Evolutionary conservation across 2,329 filamentous ascomycete genomes (phyloP).

Genomic region (Aspergillus sp.): DNA sequence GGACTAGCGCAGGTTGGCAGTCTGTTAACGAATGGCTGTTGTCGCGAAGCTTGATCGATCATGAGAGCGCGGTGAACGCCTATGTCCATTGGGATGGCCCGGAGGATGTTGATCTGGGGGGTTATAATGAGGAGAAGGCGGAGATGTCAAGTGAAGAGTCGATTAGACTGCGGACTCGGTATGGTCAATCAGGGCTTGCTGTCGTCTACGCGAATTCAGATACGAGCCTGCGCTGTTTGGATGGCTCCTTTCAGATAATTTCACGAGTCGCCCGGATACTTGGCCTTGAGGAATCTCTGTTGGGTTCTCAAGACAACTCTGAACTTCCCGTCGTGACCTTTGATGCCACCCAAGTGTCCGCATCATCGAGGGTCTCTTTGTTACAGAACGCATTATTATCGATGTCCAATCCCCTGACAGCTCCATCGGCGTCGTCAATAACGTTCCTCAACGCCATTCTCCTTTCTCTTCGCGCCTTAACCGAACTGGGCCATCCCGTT

Average conservation of each 20-base stretch:
- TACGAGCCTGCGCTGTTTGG: slow-evolving; percentile 44
- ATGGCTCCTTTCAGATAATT: slow-evolving; percentile 49
- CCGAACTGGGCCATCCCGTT: slow-evolving; percentile 36
- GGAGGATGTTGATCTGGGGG: slow-evolving; percentile 57
- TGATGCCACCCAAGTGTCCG: slow-evolving; percentile 29
- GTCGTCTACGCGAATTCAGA: slow-evolving; percentile 55
- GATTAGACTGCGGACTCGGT: slow-evolving; percentile 45
- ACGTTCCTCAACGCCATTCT: slow-evolving; percentile 41
- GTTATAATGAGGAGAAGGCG: slow-evolving; percentile 44
- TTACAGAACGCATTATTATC: slow-evolving; percentile 41
- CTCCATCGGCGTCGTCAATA: slow-evolving; percentile 36
- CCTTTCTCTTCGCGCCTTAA: slow-evolving; percentile 38
- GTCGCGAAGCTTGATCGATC: slow-evolving; percentile 49
- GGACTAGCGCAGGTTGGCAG: slow-evolving; percentile 50
- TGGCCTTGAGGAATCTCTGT: slow-evolving; percentile 47
- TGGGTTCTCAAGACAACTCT: slow-evolving; percentile 19
- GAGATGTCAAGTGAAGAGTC: slow-evolving; percentile 44
- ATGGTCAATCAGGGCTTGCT: slow-evolving; percentile 60
- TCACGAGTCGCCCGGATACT: slow-evolving; percentile 51
- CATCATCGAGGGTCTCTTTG: slow-evolving; percentile 39
- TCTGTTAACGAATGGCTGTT: slow-evolving; percentile 60
- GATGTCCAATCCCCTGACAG: slow-evolving; percentile 41
- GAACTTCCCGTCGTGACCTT: slow-evolving; percentile 29
- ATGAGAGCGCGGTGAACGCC: slow-evolving; percentile 48
- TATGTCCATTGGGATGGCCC: slow-evolving; percentile 61